Base-by-base conservation (phyloP, 2,329 filamentous ascomycete species). In the Ophiostoma triangulosporum region DNA sequence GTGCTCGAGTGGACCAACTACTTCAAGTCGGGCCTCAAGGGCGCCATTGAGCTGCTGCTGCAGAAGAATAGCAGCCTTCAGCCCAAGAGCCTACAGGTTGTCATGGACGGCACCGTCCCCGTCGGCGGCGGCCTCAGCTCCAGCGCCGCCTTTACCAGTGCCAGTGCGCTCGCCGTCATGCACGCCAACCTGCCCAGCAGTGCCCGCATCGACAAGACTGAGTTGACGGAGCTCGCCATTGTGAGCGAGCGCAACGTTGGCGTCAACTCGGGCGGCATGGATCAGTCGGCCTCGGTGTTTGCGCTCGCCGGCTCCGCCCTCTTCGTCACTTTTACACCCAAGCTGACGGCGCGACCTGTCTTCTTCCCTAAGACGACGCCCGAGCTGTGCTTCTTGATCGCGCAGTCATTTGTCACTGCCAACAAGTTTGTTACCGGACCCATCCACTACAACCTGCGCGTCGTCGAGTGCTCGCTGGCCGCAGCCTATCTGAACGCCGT, bases 241-340 rank as follows among this genome's bases (percentile, higher is more conserved):
- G 88, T 96, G 35, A 95, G 89, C 46, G 93, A 98, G 71, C 81
- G 93, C 54, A 84, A 86, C 15, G 93, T 97, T 4, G 93, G 93
- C 51, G 93, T 98, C 61, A 97, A 97, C 70, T 94, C 89, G 5
- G 93, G 93, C 67, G 93, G 90, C 54, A 97, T 98, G 93, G 93
- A 98, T 64, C 93, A 98, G 71, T 84, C 89, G 14, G 93, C 93
- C 32, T 97, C 91, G 0, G 91, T 98, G 58, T 93, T 98, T 69
- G 91, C 89, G 0, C 77, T 88, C 62, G 82, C 83, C 59, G 90
- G 88, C 50, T 87, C 86, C 36, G 89, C 93, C 9, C 79, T 96
- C 43, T 90, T 94, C 65, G 91, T 96, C 56, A 86, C 84, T 9
- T 98, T 98, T 71, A 81, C 81, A 58, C 93, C 93, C 3, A 75